A percentile compares a stretch with the other conserved stretches of the same genome.
phyloP scores from a whole-genome alignment of 257 asterid genomes.

The Coffea eugenioides region DNA sequence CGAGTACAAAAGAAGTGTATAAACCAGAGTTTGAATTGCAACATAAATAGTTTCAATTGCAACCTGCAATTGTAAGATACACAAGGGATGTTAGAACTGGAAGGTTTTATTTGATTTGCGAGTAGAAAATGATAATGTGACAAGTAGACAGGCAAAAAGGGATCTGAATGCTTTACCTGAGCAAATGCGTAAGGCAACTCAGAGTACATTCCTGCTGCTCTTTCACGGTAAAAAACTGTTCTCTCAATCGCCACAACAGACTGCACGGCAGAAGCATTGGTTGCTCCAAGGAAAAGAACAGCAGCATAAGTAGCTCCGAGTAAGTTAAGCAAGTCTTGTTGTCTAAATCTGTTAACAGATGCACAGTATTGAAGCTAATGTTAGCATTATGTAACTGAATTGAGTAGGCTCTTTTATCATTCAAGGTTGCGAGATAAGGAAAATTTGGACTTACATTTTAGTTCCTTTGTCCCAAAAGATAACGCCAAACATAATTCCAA shows the following conservation, averaged over 20 bases:
- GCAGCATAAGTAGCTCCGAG: conserved; percentile 88
- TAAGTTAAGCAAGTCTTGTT: conserved; percentile 71
- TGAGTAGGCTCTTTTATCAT: background rate
- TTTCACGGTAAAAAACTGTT: conserved; percentile 82
- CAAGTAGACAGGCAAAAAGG: background rate
- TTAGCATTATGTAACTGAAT: conserved; percentile 4
- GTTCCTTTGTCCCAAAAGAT: conserved; percentile 64
- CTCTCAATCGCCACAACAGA: conserved; percentile 70
- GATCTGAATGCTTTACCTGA: conserved; percentile 45
- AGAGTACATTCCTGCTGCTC: conserved; percentile 92
- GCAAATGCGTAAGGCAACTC: conserved; percentile 84
- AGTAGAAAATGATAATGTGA: background rate
- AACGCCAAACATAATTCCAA: conserved; percentile 60
- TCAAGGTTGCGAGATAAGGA: background rate
- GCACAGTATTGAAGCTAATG: background rate
- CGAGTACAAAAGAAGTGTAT: conserved; percentile 63
- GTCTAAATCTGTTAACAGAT: conserved; percentile 41
- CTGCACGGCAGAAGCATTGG: conserved; percentile 75
- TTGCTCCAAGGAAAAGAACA: conserved; percentile 74
- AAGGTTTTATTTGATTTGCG: background rate
- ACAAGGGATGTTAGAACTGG: background rate
- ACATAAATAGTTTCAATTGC: conserved; percentile 78
- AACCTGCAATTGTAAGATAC: conserved; percentile 35
- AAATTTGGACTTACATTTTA: conserved; percentile 37
- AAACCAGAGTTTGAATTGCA: conserved; percentile 57